phyloP scores from a whole-genome alignment of 2,329 filamentous ascomycete species.

The Colletotrichum limetticola region DNA sequence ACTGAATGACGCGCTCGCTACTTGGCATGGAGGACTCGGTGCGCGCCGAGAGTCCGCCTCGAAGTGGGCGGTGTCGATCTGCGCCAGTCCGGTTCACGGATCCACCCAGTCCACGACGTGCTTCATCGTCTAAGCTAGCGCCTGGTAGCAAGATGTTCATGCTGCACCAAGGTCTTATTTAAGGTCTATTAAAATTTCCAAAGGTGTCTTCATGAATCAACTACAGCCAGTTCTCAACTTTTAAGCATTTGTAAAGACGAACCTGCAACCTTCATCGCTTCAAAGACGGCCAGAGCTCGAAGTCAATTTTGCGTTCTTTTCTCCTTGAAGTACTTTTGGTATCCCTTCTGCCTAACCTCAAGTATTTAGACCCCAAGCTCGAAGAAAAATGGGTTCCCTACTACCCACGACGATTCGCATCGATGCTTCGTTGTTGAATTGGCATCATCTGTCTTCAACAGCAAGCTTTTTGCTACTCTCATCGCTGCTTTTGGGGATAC shows the following conservation, averaged over 20 bases:
- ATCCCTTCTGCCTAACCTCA: too few species aligned
- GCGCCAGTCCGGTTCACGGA: too few species aligned
- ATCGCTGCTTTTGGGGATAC: background rate
- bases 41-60: constrained; percentile 9
- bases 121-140: background rate
- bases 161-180: background rate
- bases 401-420: background rate
- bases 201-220: too few species aligned
- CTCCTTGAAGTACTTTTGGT: too few species aligned
- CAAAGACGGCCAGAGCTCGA: too few species aligned
- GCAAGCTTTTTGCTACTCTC: background rate
- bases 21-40: constrained; percentile 5
- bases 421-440: background rate
- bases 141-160: background rate
- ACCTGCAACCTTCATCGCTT: background rate
- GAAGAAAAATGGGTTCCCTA: background rate
- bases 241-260: background rate
- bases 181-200: background rate
- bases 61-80: background rate
- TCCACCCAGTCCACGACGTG: background rate
- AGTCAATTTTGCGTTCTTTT: too few species aligned
- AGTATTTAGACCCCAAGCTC: too few species aligned
- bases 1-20: background rate
- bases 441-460: background rate
- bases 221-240: too few species aligned